These are phyloP conservation scores for Xylariomycetidae sp. DNA, from an alignment of 2,329 filamentous ascomycete genomes.

Conservation along the genomic window DNA sequence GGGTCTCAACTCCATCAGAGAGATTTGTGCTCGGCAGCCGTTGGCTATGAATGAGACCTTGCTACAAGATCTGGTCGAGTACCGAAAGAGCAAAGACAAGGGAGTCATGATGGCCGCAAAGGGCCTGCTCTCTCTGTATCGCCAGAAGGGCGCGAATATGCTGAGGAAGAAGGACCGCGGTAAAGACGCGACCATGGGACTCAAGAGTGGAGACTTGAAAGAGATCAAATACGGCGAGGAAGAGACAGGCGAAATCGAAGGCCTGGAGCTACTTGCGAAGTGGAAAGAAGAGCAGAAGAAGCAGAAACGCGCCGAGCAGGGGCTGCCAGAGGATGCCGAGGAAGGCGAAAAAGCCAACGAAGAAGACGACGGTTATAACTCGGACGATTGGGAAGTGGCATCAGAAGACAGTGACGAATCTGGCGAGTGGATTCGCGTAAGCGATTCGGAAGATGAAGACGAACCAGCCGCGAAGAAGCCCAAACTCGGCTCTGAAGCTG, in stretches of 20 bases:
- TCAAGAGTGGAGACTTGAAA: slow-evolving; percentile 69
- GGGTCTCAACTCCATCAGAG: slow-evolving; percentile 88
- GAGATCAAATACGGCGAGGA: slow-evolving; percentile 80
- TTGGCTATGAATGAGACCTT: slow-evolving; percentile 94
- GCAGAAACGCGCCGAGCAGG: slow-evolving; percentile 64
- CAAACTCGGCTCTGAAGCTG: slow-evolving; percentile 39
- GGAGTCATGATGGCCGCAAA: slow-evolving; percentile 98
- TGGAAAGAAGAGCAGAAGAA: slow-evolving; percentile 89
- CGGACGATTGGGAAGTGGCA: slow-evolving; percentile 55
- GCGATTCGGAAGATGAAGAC: slow-evolving; percentile 75
- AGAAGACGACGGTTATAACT: slow-evolving; percentile 50
- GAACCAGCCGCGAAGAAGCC: slow-evolving; percentile 60
- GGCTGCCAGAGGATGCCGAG: slow-evolving; percentile 55
- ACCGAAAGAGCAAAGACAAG: slow-evolving; percentile 96
- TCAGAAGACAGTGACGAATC: slow-evolving; percentile 61
- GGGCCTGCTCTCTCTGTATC: slow-evolving; percentile 81
- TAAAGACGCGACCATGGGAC: slow-evolving; percentile 79
- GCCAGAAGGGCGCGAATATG: slow-evolving; percentile 85
- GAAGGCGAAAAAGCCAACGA: slow-evolving; percentile 57
- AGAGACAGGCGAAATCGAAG: slow-evolving; percentile 75
- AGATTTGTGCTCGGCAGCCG: slow-evolving; percentile 87
- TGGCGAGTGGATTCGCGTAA: slow-evolving; percentile 90
- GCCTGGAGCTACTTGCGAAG: slow-evolving; percentile 81
- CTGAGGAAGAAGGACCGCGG: slow-evolving; percentile 85
- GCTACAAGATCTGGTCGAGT: slow-evolving; percentile 92